Conservation (phyloP, 2,329 filamentous ascomycete species). For the Raffaelea ambrosiae region DNA sequence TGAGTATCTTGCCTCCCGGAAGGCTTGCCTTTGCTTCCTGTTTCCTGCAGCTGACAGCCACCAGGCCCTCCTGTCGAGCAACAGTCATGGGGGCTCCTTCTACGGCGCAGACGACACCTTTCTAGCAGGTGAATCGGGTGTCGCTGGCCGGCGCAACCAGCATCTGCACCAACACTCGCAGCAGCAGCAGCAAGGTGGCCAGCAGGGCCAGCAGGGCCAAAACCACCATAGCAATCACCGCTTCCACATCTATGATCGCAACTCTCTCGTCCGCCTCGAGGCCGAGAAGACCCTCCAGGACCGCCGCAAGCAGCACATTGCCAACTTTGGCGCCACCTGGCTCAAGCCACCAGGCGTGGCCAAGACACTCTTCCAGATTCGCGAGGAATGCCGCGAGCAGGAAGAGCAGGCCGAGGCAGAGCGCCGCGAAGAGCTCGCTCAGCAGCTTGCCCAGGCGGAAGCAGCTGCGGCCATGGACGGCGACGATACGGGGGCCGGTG, state of each 20-base stretch:
- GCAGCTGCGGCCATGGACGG: slow-evolving; percentile 28
- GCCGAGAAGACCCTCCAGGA: slow-evolving; percentile 71
- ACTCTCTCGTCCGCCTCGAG: slow-evolving; percentile 59
- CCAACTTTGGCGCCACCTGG: slow-evolving; percentile 84
- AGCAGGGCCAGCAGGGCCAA: slow-evolving; percentile 2
- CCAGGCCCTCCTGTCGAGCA: slow-evolving; percentile 10
- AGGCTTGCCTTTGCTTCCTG: not conserved
- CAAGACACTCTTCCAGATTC: slow-evolving; percentile 84
- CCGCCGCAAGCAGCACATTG: slow-evolving; percentile 70
- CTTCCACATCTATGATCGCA: slow-evolving; percentile 36
- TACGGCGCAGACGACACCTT: slow-evolving; percentile 12
- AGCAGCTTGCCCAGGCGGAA: slow-evolving; percentile 63
- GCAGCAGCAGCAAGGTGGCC: slow-evolving; percentile 15
- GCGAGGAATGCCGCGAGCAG: slow-evolving; percentile 81
- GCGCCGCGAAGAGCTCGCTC: slow-evolving; percentile 59
- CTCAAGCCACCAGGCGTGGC: slow-evolving; percentile 78
- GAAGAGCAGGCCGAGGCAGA: slow-evolving; percentile 75
- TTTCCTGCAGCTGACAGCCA: not conserved
- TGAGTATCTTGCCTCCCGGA: not conserved
- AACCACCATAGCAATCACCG: slow-evolving; percentile 18
- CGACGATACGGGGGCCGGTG: slow-evolving; percentile 79
- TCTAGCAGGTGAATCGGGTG: slow-evolving; percentile 21
- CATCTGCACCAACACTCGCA: slow-evolving; percentile 18
- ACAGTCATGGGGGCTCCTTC: slow-evolving; percentile 8
- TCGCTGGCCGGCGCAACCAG: slow-evolving; percentile 14